Evolutionary conservation across 169 alveolate genomes (phyloP), one percentile per base, ranked within the genome.

Genomic region (Plasmodium coatneyi): DNA sequence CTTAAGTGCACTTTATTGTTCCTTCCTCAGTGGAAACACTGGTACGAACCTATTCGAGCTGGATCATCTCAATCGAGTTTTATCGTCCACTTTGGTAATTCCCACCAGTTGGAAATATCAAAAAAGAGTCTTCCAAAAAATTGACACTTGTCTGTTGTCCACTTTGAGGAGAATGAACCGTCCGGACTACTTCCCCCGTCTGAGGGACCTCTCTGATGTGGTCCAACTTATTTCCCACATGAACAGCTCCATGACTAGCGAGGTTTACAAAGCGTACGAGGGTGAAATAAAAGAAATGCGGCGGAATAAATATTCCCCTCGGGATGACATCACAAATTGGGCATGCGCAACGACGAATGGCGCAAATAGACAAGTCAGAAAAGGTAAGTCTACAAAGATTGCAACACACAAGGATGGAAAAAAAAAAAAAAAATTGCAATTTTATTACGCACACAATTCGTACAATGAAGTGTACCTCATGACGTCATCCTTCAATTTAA

Each of bases 11-110:
- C 28, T 86, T 34, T 86, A 74, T 74, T 78, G 56, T 46, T 49
- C 81, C 41, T 49, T 86, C 25, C 5, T 71, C 16, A 36, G 39
- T 86, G 80, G 34, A 22, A 54, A 30, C 16, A 72, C 16, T 5
- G 19, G 5, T 52, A 3, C 25, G 28, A 12, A 39, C 19, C 39
- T 66, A 36, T 41, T 49, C 60, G 22, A 74, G 12, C 66, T 86
- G 19, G 78, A 74, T 52, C 60, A 76, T 1, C 28, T 74, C 3
- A 86, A 86, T 86, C 60, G 43, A 56, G 25, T 54, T 10, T 74
- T 86, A 14, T 86, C 93, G n/a, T 86, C 86, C 19, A 74, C 86
- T n/a, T 49, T 86, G 70, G 71, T 86, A 28, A 74, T 86, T 14
- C 41, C 87, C 19, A 49, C 39, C 30, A 9, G n/a, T 52, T 9